phyloP scores from a whole-genome alignment of 176 grass and related monocot genomes.

The Calamus simplicifolius region DNA sequence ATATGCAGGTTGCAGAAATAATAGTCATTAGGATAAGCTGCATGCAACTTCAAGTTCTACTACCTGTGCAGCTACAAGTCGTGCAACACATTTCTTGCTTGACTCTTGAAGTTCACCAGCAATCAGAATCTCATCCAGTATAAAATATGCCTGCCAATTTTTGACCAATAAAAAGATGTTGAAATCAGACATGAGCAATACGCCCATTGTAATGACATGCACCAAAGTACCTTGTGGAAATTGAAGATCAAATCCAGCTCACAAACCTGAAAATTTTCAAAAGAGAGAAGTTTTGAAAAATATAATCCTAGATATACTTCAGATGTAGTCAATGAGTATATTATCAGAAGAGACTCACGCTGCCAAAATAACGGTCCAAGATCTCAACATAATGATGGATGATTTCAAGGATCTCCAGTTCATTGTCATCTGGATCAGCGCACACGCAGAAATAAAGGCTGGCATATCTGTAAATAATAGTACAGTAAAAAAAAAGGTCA shows the following conservation, averaged over 20 bases:
- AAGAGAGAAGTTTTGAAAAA: too few species aligned
- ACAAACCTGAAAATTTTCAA: slow-evolving; percentile 34
- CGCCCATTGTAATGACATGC: too few species aligned
- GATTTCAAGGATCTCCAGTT: slow-evolving; percentile 64
- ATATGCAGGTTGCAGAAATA: too few species aligned
- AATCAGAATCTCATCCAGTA: slow-evolving; percentile 76
- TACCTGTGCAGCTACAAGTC: slow-evolving; percentile 72
- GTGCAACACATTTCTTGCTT: slow-evolving; percentile 66
- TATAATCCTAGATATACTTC: too few species aligned
- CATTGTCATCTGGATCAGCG: slow-evolving; percentile 60
- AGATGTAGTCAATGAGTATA: too few species aligned
- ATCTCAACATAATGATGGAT: slow-evolving; percentile 82
- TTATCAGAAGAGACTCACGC: slow-evolving; percentile 11
- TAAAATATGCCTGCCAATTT: slow-evolving; percentile 49
- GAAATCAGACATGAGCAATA: neutral
- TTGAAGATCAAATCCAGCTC: slow-evolving; percentile 80
- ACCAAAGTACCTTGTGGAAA: slow-evolving; percentile 48
- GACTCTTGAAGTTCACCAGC: slow-evolving; percentile 72
- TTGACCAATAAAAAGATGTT: neutral
- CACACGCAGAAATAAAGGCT: slow-evolving; percentile 86
- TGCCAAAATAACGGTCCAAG: slow-evolving; percentile 72
- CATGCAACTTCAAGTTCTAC: neutral
- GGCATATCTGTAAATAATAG: slow-evolving; percentile 44
- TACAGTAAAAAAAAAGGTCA: neutral
- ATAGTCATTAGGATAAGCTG: too few species aligned